These are phyloP conservation scores for Sporothrix curviconia DNA, from an alignment of 2,329 filamentous ascomycete genomes.

Conservation along the genomic window DNA sequence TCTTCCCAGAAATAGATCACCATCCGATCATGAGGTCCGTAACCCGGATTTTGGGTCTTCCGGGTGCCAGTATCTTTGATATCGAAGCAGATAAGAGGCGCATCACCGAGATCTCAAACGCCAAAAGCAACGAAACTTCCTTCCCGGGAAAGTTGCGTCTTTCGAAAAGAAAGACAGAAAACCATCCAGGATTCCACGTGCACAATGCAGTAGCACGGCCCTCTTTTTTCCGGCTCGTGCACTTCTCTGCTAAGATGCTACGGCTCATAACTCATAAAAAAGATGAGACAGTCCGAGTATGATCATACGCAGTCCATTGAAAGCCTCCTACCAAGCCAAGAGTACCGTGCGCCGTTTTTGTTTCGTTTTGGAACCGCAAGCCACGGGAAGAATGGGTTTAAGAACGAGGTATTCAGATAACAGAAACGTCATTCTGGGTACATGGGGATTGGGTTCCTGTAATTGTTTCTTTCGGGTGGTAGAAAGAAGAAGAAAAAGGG, in stretches of 20 bases:
- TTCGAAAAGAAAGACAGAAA: neutral
- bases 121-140: neutral
- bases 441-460: too few species aligned
- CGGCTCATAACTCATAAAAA: neutral
- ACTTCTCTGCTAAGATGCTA: neutral
- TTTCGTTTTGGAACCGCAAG: constrained; percentile 1
- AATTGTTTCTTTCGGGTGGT: too few species aligned
- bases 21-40: constrained; percentile 1
- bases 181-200: neutral
- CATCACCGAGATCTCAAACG: too few species aligned
- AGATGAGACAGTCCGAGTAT: constrained; percentile 8
- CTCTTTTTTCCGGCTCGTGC: neutral
- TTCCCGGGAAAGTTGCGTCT: neutral
- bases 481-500: neutral
- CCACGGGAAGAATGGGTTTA: too few species aligned
- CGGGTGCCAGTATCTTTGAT: neutral
- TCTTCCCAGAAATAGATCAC: constrained; percentile 1
- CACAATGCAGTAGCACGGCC: neutral
- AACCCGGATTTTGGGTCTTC: constrained; percentile 5
- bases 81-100: neutral
- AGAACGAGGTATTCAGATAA: neutral
- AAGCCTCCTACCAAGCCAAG: too few species aligned
- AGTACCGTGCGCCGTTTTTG: constrained; percentile 7
- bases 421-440: neutral
- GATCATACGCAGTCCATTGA: neutral